These are phyloP conservation scores for Tolypocladium pustulatum DNA, from an alignment of 2,329 filamentous ascomycete genomes.

Conservation along the genomic window DNA sequence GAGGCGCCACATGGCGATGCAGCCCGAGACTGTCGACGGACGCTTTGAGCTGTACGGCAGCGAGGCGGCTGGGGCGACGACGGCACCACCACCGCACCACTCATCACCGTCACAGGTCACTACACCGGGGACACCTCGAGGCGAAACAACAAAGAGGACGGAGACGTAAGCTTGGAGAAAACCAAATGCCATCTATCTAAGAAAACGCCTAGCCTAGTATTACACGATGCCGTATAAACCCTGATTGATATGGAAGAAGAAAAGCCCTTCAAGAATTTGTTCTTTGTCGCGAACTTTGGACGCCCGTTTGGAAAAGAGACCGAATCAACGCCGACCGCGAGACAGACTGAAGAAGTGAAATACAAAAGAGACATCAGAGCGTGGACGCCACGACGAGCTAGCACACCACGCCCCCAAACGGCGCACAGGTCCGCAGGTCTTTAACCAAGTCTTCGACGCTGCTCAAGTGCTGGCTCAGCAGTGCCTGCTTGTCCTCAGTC, in stretches of 20 bases:
- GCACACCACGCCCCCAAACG: constrained; percentile 54
- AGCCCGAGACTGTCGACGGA: constrained; percentile 17
- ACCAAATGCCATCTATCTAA: constrained; percentile 10
- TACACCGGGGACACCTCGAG: background rate
- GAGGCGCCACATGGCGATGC: background rate
- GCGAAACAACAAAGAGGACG: background rate
- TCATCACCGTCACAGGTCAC: background rate
- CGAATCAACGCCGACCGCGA: background rate
- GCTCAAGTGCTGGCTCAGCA: constrained; percentile 67
- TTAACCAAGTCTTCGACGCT: constrained; percentile 79
- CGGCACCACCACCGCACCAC: background rate
- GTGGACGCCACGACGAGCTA: constrained; percentile 13
- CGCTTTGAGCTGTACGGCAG: constrained; percentile 36
- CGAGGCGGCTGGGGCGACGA: constrained; percentile 8
- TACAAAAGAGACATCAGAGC: background rate
- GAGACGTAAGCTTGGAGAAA: constrained; percentile 2
- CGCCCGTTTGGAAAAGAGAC: background rate
- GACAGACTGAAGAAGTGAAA: background rate
- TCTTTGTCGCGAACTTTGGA: background rate
- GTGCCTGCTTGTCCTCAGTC: constrained; percentile 71
- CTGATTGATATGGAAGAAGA: background rate
- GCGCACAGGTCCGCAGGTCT: constrained; percentile 69
- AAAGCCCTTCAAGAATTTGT: background rate
- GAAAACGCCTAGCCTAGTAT: constrained; percentile 18
- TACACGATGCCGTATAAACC: constrained; percentile 15